These are phyloP conservation scores for Solanum virginianum DNA, from an alignment of 257 asterid genomes.

Conservation along the genomic window DNA sequence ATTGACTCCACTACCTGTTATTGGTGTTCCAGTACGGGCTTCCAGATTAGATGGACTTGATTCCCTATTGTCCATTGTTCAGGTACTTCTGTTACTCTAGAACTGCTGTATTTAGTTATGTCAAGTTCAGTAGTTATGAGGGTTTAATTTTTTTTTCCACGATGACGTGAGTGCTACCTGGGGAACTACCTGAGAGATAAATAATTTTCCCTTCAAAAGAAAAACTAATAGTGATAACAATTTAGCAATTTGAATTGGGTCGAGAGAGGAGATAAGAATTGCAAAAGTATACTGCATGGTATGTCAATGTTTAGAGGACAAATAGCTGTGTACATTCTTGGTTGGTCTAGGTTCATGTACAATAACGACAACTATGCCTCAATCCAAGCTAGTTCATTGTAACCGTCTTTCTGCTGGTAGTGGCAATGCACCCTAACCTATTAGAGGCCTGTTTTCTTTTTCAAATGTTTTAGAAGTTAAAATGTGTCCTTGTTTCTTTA, in stretches of 20 bases:
- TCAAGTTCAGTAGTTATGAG: background rate
- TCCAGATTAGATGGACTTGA: constrained; percentile 88
- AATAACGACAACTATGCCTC: background rate
- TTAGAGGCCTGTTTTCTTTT: background rate
- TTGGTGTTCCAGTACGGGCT: constrained; percentile 96
- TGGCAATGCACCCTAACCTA: background rate
- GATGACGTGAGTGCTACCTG: background rate
- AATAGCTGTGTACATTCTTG: background rate
- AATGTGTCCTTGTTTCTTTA: background rate
- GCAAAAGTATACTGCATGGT: background rate
- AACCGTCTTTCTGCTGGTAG: background rate
- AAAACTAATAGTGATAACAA: background rate
- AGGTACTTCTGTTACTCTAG: constrained; percentile 32
- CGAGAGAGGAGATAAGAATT: background rate
- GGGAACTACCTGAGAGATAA: background rate
- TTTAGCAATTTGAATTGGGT: background rate
- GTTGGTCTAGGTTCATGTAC: background rate
- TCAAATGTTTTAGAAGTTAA: background rate
- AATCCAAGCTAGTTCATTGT: background rate
- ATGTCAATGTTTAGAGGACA: background rate
- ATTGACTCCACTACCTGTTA: constrained; percentile 90
- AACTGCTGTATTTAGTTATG: background rate
- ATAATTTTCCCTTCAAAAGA: background rate
- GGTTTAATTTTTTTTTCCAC: background rate
- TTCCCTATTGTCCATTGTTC: constrained; percentile 91